Evolutionary conservation across 768 basidiomycete species (phyloP).

Genomic region (Tricholoma bakamatsutake): DNA sequence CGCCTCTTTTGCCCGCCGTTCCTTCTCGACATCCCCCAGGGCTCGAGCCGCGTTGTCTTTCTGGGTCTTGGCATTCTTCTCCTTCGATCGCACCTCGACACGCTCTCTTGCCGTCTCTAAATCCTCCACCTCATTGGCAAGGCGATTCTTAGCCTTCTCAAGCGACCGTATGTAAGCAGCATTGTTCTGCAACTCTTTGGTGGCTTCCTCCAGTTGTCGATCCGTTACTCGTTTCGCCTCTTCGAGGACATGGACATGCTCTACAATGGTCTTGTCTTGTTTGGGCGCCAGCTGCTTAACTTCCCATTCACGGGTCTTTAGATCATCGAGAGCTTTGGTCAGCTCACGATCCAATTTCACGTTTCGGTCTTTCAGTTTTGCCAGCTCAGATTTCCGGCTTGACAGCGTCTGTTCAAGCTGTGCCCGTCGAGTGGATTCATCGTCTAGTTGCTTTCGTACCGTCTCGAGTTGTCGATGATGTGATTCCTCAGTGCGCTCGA

Average conservation of each 20-base stretch:
- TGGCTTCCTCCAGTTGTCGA: slow-evolving; percentile 78
- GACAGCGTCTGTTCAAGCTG: slow-evolving; percentile 66
- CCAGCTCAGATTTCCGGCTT: slow-evolving; percentile 64
- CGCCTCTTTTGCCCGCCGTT: slow-evolving; percentile 57
- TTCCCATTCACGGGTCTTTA: slow-evolving; percentile 81
- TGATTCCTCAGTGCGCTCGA: slow-evolving; percentile 76
- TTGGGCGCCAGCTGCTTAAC: slow-evolving; percentile 78
- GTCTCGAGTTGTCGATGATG: slow-evolving; percentile 70
- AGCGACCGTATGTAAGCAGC: slow-evolving; percentile 77
- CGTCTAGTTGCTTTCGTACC: slow-evolving; percentile 64
- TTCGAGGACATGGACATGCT: slow-evolving; percentile 94
- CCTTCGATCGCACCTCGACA: slow-evolving; percentile 57
- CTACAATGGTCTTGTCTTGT: slow-evolving; percentile 97
- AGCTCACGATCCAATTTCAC: slow-evolving; percentile 74
- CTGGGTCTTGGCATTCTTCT: slow-evolving; percentile 57
- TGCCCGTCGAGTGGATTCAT: slow-evolving; percentile 64
- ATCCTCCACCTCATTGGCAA: slow-evolving; percentile 82
- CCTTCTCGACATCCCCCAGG: slow-evolving; percentile 56
- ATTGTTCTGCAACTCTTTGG: slow-evolving; percentile 70
- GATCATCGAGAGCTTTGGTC: slow-evolving; percentile 72
- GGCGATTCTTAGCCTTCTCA: slow-evolving; percentile 70
- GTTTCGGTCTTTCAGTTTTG: slow-evolving; percentile 61
- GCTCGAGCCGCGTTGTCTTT: slow-evolving; percentile 57
- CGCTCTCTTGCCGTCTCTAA: slow-evolving; percentile 70
- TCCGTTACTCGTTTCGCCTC: slow-evolving; percentile 95